Evolutionary conservation across 164 flowering plant genomes (phyloP).

Genomic region (Tetrastigma voinierianum): DNA sequence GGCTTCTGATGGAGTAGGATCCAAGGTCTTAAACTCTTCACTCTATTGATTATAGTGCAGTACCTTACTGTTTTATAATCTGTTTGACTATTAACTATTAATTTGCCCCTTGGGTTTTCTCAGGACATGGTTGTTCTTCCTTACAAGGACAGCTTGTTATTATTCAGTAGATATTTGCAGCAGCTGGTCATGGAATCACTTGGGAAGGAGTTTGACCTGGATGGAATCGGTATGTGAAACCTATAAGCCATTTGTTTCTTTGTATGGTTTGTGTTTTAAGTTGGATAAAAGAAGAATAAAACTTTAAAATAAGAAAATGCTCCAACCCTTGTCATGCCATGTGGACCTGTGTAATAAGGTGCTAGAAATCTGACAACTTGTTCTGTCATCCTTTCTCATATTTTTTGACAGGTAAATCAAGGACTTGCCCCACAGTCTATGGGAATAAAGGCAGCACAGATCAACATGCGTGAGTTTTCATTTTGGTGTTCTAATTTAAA

Average conservation of each 20-base stretch:
- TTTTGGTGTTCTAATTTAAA: neutral
- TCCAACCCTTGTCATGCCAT: no score
- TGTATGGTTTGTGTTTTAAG: neutral
- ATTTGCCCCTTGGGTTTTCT: slow-evolving; percentile 14
- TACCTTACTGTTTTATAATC: neutral
- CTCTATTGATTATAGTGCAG: slow-evolving; percentile 1
- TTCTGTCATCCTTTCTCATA: no score
- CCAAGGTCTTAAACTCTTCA: slow-evolving; percentile 59
- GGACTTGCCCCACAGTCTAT: slow-evolving; percentile 89
- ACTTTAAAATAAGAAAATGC: no score
- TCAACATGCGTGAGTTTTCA: slow-evolving; percentile 85
- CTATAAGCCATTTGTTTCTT: neutral
- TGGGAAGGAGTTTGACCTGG: slow-evolving; percentile 95
- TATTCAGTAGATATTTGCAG: slow-evolving; percentile 94
- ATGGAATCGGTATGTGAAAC: slow-evolving; percentile 71
- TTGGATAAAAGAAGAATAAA: no score
- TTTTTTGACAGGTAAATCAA: slow-evolving; percentile 75
- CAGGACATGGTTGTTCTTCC: slow-evolving; percentile 99
- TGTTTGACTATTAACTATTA: neutral
- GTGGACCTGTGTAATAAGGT: no score
- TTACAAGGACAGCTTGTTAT: slow-evolving; percentile 95
- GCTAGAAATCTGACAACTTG: neutral
- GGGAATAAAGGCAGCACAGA: slow-evolving; percentile 99
- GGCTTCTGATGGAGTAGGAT: slow-evolving; percentile 94
- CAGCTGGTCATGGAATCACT: slow-evolving; percentile 99